Conservation (phyloP, 2,329 filamentous ascomycete genomes). For the Gliomastix tumulicola region DNA sequence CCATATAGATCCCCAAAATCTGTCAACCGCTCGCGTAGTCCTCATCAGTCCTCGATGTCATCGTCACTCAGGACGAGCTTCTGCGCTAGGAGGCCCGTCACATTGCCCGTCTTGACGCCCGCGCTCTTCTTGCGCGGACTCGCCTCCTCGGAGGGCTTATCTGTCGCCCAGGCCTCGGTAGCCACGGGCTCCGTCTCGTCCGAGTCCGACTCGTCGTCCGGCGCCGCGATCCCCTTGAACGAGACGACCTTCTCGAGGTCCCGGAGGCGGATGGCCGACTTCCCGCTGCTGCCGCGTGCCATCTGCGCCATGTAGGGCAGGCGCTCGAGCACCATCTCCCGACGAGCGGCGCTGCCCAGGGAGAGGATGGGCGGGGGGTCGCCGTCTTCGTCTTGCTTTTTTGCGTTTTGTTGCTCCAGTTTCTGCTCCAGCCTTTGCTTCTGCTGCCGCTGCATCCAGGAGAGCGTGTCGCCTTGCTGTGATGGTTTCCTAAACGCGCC, state of each 20-base stretch:
- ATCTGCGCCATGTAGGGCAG: conserved; percentile 80
- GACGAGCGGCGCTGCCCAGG: conserved; percentile 58
- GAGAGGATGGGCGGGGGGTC: conserved; percentile 39
- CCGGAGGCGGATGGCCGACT: conserved; percentile 33
- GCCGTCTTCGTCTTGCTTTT: conserved; percentile 11
- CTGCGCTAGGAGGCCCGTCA: conserved; percentile 44
- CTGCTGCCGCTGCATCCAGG: conserved; percentile 26
- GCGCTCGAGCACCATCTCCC: conserved; percentile 74
- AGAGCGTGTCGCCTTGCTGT: conserved; percentile 10
- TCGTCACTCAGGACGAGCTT: conserved; percentile 73
- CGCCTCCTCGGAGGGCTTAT: conserved; percentile 48
- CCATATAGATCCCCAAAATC: too few relatives aligned
- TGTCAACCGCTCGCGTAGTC: too few relatives aligned
- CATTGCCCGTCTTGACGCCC: conserved; percentile 25
- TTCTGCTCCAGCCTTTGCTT: conserved; percentile 23
- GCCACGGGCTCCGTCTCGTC: conserved; percentile 30
- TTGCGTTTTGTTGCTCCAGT: conserved; percentile 1
- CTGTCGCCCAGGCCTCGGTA: conserved; percentile 53
- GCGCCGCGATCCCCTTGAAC: conserved; percentile 52
- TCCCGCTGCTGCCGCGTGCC: conserved; percentile 32
- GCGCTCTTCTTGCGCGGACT: conserved; percentile 40
- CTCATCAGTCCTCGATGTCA: conserved; percentile 67
- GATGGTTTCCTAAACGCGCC: conserved; percentile 40
- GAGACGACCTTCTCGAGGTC: conserved; percentile 63
- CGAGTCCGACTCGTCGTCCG: conserved; percentile 36